A percentile compares a stretch with the other conserved stretches of the same genome.
Evolutionary conservation across 331 rosid genomes (phyloP).

Genomic region (Malus hybrid): DNA sequence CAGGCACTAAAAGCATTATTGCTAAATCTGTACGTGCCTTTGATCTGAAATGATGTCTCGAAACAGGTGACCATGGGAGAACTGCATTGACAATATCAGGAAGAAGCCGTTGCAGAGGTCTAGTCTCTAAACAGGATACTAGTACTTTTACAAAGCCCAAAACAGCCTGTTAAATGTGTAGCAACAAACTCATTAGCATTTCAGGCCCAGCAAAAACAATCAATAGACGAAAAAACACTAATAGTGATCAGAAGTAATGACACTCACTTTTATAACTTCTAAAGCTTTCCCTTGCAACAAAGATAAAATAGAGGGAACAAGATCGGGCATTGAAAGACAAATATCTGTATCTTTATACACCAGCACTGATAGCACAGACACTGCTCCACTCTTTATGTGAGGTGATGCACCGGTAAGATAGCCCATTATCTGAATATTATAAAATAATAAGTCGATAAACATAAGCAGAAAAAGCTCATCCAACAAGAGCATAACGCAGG

Average conservation of each 20-base stretch:
- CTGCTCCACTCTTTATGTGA: slow-evolving; percentile 89
- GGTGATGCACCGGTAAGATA: slow-evolving; percentile 89
- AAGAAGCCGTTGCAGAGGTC: slow-evolving; percentile 53
- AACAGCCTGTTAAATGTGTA: slow-evolving; percentile 61
- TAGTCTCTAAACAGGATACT: slow-evolving; percentile 63
- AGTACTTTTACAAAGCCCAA: slow-evolving; percentile 90
- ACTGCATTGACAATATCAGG: slow-evolving; percentile 46
- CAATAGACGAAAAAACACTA: neutral
- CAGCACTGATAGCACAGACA: slow-evolving; percentile 80
- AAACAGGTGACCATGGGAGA: slow-evolving; percentile 78
- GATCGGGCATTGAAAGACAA: slow-evolving; percentile 54
- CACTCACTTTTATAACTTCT: slow-evolving; percentile 76
- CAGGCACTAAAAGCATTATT: neutral
- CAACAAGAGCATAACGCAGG: slow-evolving; percentile 1
- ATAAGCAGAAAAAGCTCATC: neutral
- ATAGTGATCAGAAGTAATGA: neutral
- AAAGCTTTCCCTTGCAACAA: slow-evolving; percentile 68
- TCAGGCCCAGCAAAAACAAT: neutral
- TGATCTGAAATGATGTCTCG: slow-evolving; percentile 78
- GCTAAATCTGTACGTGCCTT: slow-evolving; percentile 47
- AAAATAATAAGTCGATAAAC: slow-evolving; percentile 7
- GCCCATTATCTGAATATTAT: slow-evolving; percentile 67
- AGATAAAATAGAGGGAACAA: slow-evolving; percentile 70
- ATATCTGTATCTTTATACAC: slow-evolving; percentile 60
- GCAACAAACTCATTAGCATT: slow-evolving; percentile 19